These are phyloP conservation scores for Pythium dissimile DNA, from an alignment of 352 stramenopile species.

Conservation along the genomic window DNA sequence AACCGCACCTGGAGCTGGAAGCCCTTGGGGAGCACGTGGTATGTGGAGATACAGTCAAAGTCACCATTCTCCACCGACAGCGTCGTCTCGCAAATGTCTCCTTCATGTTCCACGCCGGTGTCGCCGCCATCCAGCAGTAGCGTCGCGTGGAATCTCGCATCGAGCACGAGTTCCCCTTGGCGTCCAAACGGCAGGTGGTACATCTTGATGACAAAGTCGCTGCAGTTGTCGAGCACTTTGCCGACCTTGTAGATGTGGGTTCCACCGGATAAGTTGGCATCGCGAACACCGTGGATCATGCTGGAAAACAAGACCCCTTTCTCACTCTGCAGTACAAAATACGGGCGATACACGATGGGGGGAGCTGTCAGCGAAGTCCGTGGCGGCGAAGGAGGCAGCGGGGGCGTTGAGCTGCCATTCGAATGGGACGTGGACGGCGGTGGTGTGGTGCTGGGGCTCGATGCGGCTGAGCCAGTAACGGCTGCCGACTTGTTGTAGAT, in stretches of 20 bases:
- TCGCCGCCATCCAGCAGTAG: slow-evolving; percentile 59
- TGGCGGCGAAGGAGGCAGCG: background rate
- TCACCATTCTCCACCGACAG: slow-evolving; percentile 65
- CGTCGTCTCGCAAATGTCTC: slow-evolving; percentile 39
- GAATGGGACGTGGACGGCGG: too few relatives aligned
- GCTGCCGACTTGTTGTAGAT: slow-evolving; percentile 30
- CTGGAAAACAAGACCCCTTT: slow-evolving; percentile 86
- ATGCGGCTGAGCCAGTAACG: background rate
- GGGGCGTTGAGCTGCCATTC: too few relatives aligned
- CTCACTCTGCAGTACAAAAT: slow-evolving; percentile 86
- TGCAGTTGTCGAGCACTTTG: slow-evolving; percentile 56
- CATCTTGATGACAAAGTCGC: slow-evolving; percentile 80
- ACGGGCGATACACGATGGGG: slow-evolving; percentile 52
- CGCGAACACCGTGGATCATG: slow-evolving; percentile 75
- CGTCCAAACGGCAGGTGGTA: slow-evolving; percentile 85
- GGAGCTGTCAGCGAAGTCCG: slow-evolving; percentile 9
- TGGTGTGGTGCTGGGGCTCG: too few relatives aligned
- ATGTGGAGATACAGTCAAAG: slow-evolving; percentile 79
- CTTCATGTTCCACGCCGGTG: slow-evolving; percentile 13
- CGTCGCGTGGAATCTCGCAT: slow-evolving; percentile 65
- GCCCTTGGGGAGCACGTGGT: slow-evolving; percentile 59
- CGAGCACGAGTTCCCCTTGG: slow-evolving; percentile 79
- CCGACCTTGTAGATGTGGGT: slow-evolving; percentile 63
- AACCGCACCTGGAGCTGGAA: slow-evolving; percentile 64
- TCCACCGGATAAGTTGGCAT: slow-evolving; percentile 52